These are phyloP conservation scores for Orbilia oligospora DNA, from an alignment of 2,329 filamentous ascomycete genomes.

Conservation along the genomic window DNA sequence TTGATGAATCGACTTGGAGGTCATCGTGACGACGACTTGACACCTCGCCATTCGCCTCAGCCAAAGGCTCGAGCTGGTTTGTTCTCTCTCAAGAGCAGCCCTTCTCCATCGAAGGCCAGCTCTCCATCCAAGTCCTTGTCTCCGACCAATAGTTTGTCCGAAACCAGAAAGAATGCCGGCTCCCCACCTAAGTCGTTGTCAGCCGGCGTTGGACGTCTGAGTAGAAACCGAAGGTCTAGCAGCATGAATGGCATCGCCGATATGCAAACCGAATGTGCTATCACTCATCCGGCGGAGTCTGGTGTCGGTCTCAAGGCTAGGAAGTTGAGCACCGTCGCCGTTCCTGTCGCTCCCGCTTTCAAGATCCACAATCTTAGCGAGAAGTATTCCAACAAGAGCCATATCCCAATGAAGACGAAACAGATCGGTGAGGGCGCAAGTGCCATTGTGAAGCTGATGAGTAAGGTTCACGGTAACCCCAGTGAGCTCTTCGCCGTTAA, in stretches of 20 bases:
- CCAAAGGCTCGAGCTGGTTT: slow-evolving; percentile 63
- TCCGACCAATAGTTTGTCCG: slow-evolving; percentile 70
- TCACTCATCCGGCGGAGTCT: slow-evolving; percentile 73
- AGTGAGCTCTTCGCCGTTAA: slow-evolving; percentile 85
- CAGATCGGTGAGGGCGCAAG: slow-evolving; percentile 85
- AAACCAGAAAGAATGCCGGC: slow-evolving; percentile 63
- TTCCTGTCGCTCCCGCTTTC: slow-evolving; percentile 73
- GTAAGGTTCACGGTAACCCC: slow-evolving; percentile 74
- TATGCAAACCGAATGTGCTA: slow-evolving; percentile 65
- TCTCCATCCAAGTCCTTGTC: slow-evolving; percentile 71
- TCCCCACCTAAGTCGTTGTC: slow-evolving; percentile 60
- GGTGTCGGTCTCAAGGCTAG: slow-evolving; percentile 83
- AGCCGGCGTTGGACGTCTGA: slow-evolving; percentile 61
- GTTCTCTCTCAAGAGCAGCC: slow-evolving; percentile 67
- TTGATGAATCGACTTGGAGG: slow-evolving; percentile 57
- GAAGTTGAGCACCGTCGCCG: slow-evolving; percentile 81
- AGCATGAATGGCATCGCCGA: slow-evolving; percentile 69
- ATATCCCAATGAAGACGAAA: slow-evolving; percentile 69
- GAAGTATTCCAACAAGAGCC: slow-evolving; percentile 78
- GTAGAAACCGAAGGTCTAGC: slow-evolving; percentile 68
- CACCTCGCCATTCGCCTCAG: slow-evolving; percentile 62
- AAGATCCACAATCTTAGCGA: slow-evolving; percentile 78
- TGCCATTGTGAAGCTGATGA: slow-evolving; percentile 85
- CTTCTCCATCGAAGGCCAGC: slow-evolving; percentile 38
- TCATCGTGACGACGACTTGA: slow-evolving; percentile 68